Conservation (phyloP, 2,329 filamentous ascomycete species). For the Aschersonia sp. region DNA sequence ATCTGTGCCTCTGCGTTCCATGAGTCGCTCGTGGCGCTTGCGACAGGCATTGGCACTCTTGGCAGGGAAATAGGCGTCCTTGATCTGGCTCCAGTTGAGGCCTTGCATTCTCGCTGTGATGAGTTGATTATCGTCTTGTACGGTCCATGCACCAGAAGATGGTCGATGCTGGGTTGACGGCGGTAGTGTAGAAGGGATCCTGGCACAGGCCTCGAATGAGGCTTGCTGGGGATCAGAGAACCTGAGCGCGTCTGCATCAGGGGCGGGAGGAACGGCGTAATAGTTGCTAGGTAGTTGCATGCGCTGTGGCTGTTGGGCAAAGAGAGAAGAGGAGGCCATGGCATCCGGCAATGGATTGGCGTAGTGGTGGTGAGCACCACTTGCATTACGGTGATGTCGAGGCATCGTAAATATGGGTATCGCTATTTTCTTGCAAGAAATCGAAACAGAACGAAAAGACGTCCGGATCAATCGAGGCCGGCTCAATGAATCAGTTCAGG, state of each 20-base stretch:
- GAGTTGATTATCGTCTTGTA: conserved; percentile 59
- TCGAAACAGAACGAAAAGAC: conserved; percentile 5
- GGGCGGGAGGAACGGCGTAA: conserved; percentile 21
- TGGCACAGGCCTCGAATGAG: conserved; percentile 25
- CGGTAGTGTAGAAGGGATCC: conserved; percentile 19
- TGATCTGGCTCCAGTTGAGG: conserved; percentile 74
- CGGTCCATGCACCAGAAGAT: conserved; percentile 55
- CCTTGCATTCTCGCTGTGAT: conserved; percentile 57
- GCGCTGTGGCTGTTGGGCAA: conserved; percentile 24
- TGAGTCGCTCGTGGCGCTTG: conserved; percentile 73
- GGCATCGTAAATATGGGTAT: conserved; percentile 21
- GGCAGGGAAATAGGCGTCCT: conserved; percentile 57
- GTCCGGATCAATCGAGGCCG: not conserved
- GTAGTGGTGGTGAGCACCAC: conserved; percentile 16
- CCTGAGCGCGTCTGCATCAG: conserved; percentile 13
- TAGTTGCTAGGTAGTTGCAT: conserved; percentile 24
- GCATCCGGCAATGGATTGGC: conserved; percentile 22
- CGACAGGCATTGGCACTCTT: conserved; percentile 78
- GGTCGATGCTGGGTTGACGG: conserved; percentile 31
- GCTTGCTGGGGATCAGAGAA: conserved; percentile 7
- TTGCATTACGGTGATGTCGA: conserved; percentile 27
- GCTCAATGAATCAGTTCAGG: not conserved
- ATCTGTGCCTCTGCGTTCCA: conserved; percentile 59
- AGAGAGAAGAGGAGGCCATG: conserved; percentile 26
- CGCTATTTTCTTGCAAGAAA: conserved; percentile 5